phyloP scores from a whole-genome alignment of 164 flowering plant species.

The Echeveria elegans region DNA sequence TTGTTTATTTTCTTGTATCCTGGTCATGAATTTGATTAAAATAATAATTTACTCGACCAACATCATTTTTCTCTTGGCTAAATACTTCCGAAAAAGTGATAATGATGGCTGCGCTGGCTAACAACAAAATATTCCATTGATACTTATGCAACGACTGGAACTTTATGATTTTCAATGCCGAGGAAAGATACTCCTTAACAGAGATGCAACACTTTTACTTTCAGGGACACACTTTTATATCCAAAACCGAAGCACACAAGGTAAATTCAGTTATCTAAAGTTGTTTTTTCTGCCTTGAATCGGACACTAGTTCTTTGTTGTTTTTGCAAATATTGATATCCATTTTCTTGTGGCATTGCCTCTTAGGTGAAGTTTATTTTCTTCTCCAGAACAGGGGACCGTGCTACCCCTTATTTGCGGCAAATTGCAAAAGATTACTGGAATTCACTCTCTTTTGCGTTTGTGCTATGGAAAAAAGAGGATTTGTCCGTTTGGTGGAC shows the following conservation, averaged over 20 bases:
- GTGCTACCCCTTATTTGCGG: conserved; percentile 83
- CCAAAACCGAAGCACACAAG: conserved; percentile 29
- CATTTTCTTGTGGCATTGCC: background rate
- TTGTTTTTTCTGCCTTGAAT: background rate
- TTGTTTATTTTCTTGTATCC: background rate
- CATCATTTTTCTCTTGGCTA: background rate
- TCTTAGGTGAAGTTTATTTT: conserved; percentile 71
- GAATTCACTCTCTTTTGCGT: conserved; percentile 74
- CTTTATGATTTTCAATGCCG: background rate
- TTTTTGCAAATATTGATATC: background rate
- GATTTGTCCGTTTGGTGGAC: conserved; percentile 84
- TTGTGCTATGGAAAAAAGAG: conserved; percentile 78
- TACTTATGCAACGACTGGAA: background rate
- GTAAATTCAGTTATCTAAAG: background rate
- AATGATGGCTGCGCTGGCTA: background rate
- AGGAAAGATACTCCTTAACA: conserved; percentile 3
- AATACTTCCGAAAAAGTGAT: background rate
- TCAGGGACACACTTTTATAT: conserved; percentile 59
- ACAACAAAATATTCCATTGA: background rate
- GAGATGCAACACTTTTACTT: conserved; percentile 10
- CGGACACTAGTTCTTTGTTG: background rate
- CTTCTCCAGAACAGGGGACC: conserved; percentile 84
- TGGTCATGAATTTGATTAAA: background rate
- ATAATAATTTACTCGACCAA: background rate
- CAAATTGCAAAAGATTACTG: conserved; percentile 64